phyloP scores from a whole-genome alignment of 495 filamentous ascomycete species.

The Penicillium psychrofluorescens region DNA sequence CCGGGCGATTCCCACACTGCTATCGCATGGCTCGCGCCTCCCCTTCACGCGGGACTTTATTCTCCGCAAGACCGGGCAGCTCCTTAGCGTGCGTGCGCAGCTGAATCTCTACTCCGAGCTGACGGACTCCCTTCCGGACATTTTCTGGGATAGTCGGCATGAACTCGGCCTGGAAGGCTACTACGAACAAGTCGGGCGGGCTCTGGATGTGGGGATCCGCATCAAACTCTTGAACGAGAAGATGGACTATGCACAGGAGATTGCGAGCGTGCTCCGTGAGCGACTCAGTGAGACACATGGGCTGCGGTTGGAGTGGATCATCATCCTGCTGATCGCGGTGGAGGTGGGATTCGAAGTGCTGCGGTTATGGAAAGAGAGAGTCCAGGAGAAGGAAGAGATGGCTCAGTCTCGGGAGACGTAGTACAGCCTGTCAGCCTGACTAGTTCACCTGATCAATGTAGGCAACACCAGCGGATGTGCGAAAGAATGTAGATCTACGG shows the following conservation, averaged over 20 bases:
- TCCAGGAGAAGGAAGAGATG: conserved; percentile 39
- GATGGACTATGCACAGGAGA: conserved; percentile 96
- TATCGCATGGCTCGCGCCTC: conserved; percentile 56
- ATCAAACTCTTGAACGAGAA: conserved; percentile 92
- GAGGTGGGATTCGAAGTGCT: conserved; percentile 72
- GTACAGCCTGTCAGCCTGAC: no score
- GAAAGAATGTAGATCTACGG: not conserved
- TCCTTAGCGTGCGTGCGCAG: conserved; percentile 85
- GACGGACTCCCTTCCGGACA: conserved; percentile 88
- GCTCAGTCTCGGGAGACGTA: not conserved
- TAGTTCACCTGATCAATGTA: not conserved
- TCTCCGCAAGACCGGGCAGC: conserved; percentile 85
- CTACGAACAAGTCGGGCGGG: conserved; percentile 85
- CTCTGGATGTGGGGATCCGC: conserved; percentile 85
- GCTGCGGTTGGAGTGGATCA: conserved; percentile 89
- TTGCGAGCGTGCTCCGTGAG: conserved; percentile 81
- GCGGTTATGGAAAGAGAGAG: conserved; percentile 51
- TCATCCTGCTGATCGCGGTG: conserved; percentile 86
- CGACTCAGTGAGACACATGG: conserved; percentile 85
- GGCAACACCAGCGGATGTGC: no score
- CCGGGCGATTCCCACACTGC: conserved; percentile 64
- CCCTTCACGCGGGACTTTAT: conserved; percentile 73
- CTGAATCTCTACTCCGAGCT: conserved; percentile 96
- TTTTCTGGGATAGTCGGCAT: conserved; percentile 92
- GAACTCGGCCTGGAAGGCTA: conserved; percentile 86